Evolutionary conservation across 768 basidiomycete genomes (phyloP).

Genomic region (Cystofilobasidium bisporidii): DNA sequence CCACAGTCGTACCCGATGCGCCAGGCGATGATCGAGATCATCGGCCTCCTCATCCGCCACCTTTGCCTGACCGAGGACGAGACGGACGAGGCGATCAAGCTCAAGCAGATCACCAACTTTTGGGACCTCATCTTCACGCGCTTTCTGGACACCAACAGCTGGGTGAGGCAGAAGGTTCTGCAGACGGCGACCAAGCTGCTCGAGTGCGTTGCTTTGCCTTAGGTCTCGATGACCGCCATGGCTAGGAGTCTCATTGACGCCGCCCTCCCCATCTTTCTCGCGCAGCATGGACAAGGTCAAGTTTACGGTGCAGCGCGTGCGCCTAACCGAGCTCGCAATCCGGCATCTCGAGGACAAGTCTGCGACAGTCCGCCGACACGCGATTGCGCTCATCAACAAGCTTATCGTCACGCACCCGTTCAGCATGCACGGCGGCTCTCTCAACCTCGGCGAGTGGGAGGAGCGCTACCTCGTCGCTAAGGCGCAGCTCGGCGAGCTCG

Average conservation of each 20-base stretch:
- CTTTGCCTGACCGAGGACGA: constrained; percentile 51
- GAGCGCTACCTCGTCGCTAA: constrained; percentile 56
- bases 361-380: constrained; percentile 72
- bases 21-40: constrained; percentile 81
- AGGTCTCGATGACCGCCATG: background rate
- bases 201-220: constrained; percentile 46
- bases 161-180: constrained; percentile 83
- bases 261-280: background rate
- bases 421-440: constrained; percentile 67
- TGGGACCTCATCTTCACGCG: constrained; percentile 78
- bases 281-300: constrained; percentile 41
- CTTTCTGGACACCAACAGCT: constrained; percentile 76
- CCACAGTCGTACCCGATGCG: constrained; percentile 87
- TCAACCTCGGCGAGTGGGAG: constrained; percentile 65
- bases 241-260: background rate
- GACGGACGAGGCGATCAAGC: constrained; percentile 48
- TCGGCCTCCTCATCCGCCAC: constrained; percentile 74
- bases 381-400: constrained; percentile 63
- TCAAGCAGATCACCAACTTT: constrained; percentile 59
- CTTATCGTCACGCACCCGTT: constrained; percentile 83
- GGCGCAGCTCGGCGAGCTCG: constrained; percentile 60
- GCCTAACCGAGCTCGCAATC: constrained; percentile 65
- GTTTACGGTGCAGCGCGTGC: constrained; percentile 75
- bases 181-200: constrained; percentile 64
- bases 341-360: constrained; percentile 81